phyloP scores from a whole-genome alignment of 1,284 basidiomycete genomes.

The Calocybe gambosa region DNA sequence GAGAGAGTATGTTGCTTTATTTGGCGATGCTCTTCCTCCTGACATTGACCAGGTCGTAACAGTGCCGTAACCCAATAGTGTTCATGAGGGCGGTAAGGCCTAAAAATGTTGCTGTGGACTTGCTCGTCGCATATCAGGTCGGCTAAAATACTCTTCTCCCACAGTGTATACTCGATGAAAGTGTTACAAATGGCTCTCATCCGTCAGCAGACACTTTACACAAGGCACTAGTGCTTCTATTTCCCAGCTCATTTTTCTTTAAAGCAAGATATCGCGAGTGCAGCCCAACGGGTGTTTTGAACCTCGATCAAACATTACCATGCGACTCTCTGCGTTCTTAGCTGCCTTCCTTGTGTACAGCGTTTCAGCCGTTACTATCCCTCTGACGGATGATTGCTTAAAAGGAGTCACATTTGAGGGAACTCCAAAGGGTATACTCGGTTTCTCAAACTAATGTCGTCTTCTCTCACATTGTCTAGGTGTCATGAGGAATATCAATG shows the following conservation, averaged over 20 bases:
- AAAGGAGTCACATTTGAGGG: constrained; percentile 15
- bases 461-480: neutral
- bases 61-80: too few species aligned
- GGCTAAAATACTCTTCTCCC: neutral
- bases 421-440: constrained; percentile 11
- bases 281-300: neutral
- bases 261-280: neutral
- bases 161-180: neutral
- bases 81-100: neutral
- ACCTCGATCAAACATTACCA: neutral
- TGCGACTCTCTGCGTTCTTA: constrained; percentile 3
- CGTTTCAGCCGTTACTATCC: constrained; percentile 6
- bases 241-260: neutral
- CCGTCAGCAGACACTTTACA: neutral
- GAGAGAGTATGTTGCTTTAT: too few species aligned
- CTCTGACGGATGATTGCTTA: constrained; percentile 10
- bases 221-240: neutral
- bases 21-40: too few species aligned
- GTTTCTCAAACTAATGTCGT: neutral
- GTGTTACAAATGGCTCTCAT: neutral
- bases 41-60: too few species aligned
- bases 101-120: neutral
- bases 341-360: neutral
- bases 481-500: constrained; percentile 13
- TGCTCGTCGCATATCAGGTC: neutral